Percentiles rank a stretch among this genome's conserved stretches.
Evolutionary conservation across 768 basidiomycete species (phyloP).

Genomic region (Nevesoporus exiguus): DNA sequence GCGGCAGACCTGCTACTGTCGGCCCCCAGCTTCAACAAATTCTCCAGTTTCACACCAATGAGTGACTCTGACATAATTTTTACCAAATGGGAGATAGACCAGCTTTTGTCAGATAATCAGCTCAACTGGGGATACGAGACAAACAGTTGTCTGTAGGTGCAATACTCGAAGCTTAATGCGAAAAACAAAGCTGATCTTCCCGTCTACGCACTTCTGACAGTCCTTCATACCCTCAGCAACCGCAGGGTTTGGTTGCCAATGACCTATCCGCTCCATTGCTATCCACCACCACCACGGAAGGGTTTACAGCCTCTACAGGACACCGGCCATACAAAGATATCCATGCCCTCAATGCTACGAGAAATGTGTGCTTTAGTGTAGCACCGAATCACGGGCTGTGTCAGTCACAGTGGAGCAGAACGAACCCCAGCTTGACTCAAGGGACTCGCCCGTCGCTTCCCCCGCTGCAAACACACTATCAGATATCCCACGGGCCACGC

Average conservation of each 20-base stretch:
- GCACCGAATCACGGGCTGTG: background rate
- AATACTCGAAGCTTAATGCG: background rate
- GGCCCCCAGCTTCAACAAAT: background rate
- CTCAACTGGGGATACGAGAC: background rate
- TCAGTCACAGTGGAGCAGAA: background rate
- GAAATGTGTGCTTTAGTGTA: background rate
- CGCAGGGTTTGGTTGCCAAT: background rate
- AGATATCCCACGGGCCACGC: background rate
- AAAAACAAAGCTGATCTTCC: constrained; percentile 1
- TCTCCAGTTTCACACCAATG: background rate
- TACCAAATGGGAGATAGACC: background rate
- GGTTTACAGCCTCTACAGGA: background rate
- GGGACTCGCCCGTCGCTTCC: background rate
- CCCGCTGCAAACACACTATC: background rate
- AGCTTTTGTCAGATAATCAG: background rate
- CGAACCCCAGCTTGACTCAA: background rate
- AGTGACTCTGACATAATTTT: too few relatives aligned
- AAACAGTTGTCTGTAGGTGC: constrained; percentile 1
- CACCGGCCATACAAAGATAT: background rate
- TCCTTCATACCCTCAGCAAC: background rate
- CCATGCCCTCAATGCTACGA: background rate
- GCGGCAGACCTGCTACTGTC: background rate
- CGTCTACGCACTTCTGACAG: background rate
- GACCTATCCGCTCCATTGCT: background rate
- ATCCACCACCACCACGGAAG: background rate